Evolutionary conservation across 2,329 filamentous ascomycete species (phyloP).

Genomic region (Alternaria postmessia): DNA sequence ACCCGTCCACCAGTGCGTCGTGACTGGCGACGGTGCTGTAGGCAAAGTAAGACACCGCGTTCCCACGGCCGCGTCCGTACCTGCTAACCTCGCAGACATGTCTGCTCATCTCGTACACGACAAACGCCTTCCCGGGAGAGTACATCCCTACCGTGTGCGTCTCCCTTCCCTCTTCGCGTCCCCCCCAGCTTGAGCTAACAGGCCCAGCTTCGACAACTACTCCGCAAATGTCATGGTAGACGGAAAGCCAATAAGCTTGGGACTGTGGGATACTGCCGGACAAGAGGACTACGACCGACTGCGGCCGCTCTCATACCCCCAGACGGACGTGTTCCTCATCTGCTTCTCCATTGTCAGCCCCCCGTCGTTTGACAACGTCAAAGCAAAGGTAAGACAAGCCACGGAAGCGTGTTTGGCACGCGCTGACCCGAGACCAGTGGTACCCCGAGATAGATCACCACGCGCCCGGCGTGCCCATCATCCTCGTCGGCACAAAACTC

Average conservation of each 20-base stretch:
- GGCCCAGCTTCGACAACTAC: conserved; percentile 91
- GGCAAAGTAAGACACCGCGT: conserved; percentile 76
- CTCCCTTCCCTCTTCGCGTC: not conserved
- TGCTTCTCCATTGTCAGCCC: conserved; percentile 99
- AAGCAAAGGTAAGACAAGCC: conserved; percentile 78
- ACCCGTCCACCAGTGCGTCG: conserved; percentile 76
- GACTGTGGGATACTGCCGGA: conserved; percentile 97
- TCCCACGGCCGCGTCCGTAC: conserved; percentile 16
- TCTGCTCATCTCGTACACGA: conserved; percentile 98
- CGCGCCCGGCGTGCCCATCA: conserved; percentile 93
- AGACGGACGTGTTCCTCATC: conserved; percentile 98
- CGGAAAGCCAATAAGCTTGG: conserved; percentile 95
- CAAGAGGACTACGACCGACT: conserved; percentile 98
- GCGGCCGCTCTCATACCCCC: conserved; percentile 93
- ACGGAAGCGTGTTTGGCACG: not conserved
- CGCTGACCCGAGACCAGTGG: conserved; percentile 69
- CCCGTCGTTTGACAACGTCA: conserved; percentile 98
- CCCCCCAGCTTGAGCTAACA: conserved; percentile 32
- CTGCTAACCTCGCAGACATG: conserved; percentile 75
- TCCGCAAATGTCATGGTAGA: conserved; percentile 99
- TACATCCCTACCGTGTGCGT: conserved; percentile 97
- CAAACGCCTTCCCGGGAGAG: conserved; percentile 99
- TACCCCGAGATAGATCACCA: conserved; percentile 97
- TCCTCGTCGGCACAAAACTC: conserved; percentile 95
- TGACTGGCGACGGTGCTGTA: conserved; percentile 98